These are phyloP conservation scores for Paracamarosporium sp. DNA, from an alignment of 2,329 filamentous ascomycete genomes.

Conservation along the genomic window DNA sequence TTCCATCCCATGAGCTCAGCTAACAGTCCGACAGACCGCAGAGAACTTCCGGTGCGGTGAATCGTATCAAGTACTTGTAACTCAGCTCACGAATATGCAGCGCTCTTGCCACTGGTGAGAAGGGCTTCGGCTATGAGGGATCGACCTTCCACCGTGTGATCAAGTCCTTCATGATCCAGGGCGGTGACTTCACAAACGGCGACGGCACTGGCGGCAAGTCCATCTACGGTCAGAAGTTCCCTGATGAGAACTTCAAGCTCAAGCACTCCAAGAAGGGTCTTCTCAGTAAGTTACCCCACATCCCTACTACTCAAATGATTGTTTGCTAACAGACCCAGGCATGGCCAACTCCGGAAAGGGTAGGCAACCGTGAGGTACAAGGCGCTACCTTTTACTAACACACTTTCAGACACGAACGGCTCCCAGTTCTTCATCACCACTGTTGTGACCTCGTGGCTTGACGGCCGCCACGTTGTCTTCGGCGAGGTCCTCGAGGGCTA, in stretches of 20 bases:
- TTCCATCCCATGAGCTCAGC: background rate
- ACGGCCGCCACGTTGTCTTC: slow-evolving; percentile 86
- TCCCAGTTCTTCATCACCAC: slow-evolving; percentile 94
- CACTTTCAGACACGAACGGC: slow-evolving; percentile 74
- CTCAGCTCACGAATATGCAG: slow-evolving; percentile 55
- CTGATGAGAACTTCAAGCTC: slow-evolving; percentile 94
- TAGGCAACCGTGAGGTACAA: background rate
- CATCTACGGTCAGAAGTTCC: slow-evolving; percentile 84
- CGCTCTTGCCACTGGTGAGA: slow-evolving; percentile 82
- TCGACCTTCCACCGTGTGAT: slow-evolving; percentile 90
- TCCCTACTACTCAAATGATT: background rate
- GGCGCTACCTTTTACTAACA: background rate
- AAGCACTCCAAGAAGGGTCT: slow-evolving; percentile 87
- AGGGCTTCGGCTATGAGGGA: slow-evolving; percentile 83
- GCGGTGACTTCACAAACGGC: slow-evolving; percentile 83
- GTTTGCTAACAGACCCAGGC: slow-evolving; percentile 51
- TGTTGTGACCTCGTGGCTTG: slow-evolving; percentile 80
- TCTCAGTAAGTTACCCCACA: slow-evolving; percentile 61
- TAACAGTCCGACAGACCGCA: slow-evolving; percentile 57
- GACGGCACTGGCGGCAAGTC: slow-evolving; percentile 87
- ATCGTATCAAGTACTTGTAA: background rate
- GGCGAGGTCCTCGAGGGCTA: slow-evolving; percentile 88
- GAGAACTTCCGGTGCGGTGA: slow-evolving; percentile 65
- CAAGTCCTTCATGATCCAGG: slow-evolving; percentile 91
- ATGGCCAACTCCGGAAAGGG: slow-evolving; percentile 81